phyloP scores from a whole-genome alignment of 768 basidiomycete species.

The Clavulina sp. region DNA sequence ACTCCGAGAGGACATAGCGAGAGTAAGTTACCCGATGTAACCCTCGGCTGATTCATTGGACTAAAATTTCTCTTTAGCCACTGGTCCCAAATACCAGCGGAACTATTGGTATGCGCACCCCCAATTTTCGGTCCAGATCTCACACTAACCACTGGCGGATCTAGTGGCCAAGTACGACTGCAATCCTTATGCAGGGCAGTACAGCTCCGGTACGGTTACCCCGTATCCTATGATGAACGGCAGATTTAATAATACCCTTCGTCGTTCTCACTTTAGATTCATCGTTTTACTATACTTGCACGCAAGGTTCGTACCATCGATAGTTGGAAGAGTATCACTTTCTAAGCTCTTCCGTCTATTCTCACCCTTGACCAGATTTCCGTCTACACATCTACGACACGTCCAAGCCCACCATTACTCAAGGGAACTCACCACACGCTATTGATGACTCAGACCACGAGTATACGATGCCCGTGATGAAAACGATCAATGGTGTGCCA shows the following conservation, averaged over 20 bases:
- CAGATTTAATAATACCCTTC: too few relatives aligned
- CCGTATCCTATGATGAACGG: too few relatives aligned
- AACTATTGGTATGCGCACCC: too few relatives aligned
- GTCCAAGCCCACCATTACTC: conserved; percentile 22
- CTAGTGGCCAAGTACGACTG: conserved; percentile 53
- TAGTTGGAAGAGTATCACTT: too few relatives aligned
- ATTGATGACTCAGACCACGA: conserved; percentile 26
- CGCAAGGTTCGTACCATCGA: conserved; percentile 37
- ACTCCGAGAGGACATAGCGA: conserved; percentile 35
- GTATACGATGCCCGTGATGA: conserved; percentile 31
- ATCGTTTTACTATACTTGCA: conserved; percentile 86
- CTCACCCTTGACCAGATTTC: conserved; percentile 39
- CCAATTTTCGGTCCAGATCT: background rate
- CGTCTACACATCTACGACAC: conserved; percentile 77
- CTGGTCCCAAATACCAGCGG: conserved; percentile 67
- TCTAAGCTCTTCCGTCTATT: background rate
- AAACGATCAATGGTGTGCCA: conserved; percentile 56
- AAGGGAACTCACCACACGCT: conserved; percentile 10
- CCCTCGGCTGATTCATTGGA: background rate
- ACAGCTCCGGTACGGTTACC: conserved; percentile 56
- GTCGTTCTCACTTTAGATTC: too few relatives aligned
- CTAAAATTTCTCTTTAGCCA: conserved; percentile 25
- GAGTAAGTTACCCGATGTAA: conserved; percentile 25
- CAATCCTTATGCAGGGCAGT: conserved; percentile 77
- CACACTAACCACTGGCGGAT: too few relatives aligned